Percentiles rank a stretch among this genome's conserved stretches.
These are phyloP conservation scores for Cubamyces lactineus DNA, from an alignment of 768 basidiomycete species.

Conservation along the genomic window DNA sequence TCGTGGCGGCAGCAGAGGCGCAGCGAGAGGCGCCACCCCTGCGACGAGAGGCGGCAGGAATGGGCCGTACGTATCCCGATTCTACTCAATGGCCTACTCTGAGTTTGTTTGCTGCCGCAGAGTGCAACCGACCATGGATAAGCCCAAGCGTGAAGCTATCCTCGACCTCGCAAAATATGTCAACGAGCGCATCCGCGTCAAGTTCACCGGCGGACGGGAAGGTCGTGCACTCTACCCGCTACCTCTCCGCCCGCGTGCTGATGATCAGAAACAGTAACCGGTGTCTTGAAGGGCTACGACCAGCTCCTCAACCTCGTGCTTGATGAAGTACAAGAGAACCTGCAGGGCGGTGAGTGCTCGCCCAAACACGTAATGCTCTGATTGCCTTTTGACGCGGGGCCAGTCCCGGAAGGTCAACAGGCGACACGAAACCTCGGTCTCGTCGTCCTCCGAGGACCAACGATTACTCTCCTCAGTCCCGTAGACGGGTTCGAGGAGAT, in stretches of 20 bases:
- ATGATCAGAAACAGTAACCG: slow-evolving; percentile 62
- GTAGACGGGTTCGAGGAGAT: slow-evolving; percentile 96
- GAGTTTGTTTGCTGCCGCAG: slow-evolving; percentile 41
- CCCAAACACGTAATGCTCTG: slow-evolving; percentile 41
- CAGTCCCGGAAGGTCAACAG: slow-evolving; percentile 62
- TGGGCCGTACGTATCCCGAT: slow-evolving; percentile 22
- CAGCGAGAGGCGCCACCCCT: slow-evolving; percentile 46
- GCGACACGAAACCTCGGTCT: slow-evolving; percentile 74
- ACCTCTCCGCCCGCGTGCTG: slow-evolving; percentile 5
- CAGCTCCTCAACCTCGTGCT: slow-evolving; percentile 96
- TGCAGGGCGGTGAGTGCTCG: slow-evolving; percentile 45
- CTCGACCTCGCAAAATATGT: slow-evolving; percentile 94
- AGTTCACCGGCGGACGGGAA: slow-evolving; percentile 98
- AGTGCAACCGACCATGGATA: slow-evolving; percentile 59
- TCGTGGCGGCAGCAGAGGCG: slow-evolving; percentile 59
- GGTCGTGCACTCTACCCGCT: slow-evolving; percentile 48
- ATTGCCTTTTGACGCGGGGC: slow-evolving; percentile 27
- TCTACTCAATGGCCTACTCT: slow-evolving; percentile 30
- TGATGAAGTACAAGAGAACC: slow-evolving; percentile 89
- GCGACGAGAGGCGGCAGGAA: slow-evolving; percentile 47
- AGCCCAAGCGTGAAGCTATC: slow-evolving; percentile 91
- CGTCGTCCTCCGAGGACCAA: slow-evolving; percentile 90
- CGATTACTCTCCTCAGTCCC: slow-evolving; percentile 91
- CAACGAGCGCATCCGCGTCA: slow-evolving; percentile 90
- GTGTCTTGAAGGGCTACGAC: slow-evolving; percentile 93